Base-by-base conservation (phyloP, 495 filamentous ascomycete species). In the Elasticomyces elasticus region DNA sequence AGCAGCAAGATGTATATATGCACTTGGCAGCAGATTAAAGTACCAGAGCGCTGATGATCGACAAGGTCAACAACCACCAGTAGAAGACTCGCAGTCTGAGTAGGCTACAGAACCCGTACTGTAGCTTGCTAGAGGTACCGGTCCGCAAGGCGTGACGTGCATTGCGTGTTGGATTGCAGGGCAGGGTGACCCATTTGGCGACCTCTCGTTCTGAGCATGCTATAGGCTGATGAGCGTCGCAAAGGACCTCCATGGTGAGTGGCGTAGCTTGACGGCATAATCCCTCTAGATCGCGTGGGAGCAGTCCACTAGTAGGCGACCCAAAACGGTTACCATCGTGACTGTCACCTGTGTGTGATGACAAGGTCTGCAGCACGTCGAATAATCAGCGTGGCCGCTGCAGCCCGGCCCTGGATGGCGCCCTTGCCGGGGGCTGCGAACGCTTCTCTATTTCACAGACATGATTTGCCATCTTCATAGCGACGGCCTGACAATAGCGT, bases 141-240 rank as follows among this genome's bases (percentile, higher is more conserved):
- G n/a, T n/a, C n/a, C n/a, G n/a, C n/a, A n/a, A n/a, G n/a, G n/a
- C n/a, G n/a, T 44, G 11, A 44, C 41, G 9, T 44, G 41, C 41
- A 44, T 11, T 9, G 41, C 10, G 20, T 11, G 41, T 44, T 12
- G 41, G n/a, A n/a, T n/a, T n/a, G n/a, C 11, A 15, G 6, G 42
- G 20, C 17, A 45, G 19, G 19, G 42, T 15, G 42, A 45, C 42
- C 42, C 20, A 3, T 27, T 45, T 7, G 20, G 24, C 17, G 17
- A 49, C 24, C 45, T 22, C n/a, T 23, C 37, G 9, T 2, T 44
- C 33, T 23, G 13, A 35, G 27, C 50, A 25, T 44, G 38, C 50
- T 31, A 53, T 53, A 53, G 50, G 50, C 25, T 24, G 38, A 28
- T 25, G 31, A n/a, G n/a, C n/a, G n/a, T n/a, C n/a, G n/a, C n/a